Evolutionary conservation across 2,329 filamentous ascomycete genomes (phyloP).

Genomic region (Hymenoscyphus fraxineus): DNA sequence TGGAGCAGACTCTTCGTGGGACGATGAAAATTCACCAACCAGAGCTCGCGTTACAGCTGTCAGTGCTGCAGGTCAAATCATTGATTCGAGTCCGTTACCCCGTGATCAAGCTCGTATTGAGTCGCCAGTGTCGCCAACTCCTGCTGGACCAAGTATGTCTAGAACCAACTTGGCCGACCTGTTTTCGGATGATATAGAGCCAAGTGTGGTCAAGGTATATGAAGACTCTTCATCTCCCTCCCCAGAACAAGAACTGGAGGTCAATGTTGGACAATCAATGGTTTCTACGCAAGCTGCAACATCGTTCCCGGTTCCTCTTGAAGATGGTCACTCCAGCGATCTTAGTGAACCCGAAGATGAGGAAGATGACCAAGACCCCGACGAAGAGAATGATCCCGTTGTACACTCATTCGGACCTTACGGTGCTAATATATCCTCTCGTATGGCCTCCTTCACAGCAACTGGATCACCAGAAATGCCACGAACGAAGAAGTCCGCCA

Average conservation of each 20-base stretch:
- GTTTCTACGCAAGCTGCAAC: slow-evolving; percentile 29
- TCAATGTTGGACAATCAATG: slow-evolving; percentile 22
- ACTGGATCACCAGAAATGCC: slow-evolving; percentile 55
- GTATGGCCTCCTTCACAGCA: slow-evolving; percentile 73
- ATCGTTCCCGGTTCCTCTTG: slow-evolving; percentile 22
- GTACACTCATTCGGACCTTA: slow-evolving; percentile 90
- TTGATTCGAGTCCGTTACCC: slow-evolving; percentile 61
- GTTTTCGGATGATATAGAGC: slow-evolving; percentile 43
- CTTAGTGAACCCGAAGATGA: slow-evolving; percentile 50
- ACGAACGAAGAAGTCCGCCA: slow-evolving; percentile 25
- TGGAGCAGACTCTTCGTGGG: slow-evolving; percentile 62
- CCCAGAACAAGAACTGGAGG: slow-evolving; percentile 38
- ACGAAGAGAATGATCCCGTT: slow-evolving; percentile 93
- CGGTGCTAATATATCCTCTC: slow-evolving; percentile 77
- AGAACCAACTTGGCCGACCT: slow-evolving; percentile 26
- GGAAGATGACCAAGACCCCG: slow-evolving; percentile 61
- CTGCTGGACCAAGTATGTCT: slow-evolving; percentile 33
- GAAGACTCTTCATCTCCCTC: slow-evolving; percentile 63
- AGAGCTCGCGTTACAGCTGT: slow-evolving; percentile 42
- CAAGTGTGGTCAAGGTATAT: slow-evolving; percentile 61
- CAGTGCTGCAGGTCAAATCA: slow-evolving; percentile 35
- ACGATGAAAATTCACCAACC: slow-evolving; percentile 50
- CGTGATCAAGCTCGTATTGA: slow-evolving; percentile 50
- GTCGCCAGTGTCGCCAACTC: slow-evolving; percentile 74
- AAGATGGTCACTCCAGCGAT: slow-evolving; percentile 45